Evolutionary conservation across 2,329 filamentous ascomycete species (phyloP).

Genomic region (Botrytis deweyae): DNA sequence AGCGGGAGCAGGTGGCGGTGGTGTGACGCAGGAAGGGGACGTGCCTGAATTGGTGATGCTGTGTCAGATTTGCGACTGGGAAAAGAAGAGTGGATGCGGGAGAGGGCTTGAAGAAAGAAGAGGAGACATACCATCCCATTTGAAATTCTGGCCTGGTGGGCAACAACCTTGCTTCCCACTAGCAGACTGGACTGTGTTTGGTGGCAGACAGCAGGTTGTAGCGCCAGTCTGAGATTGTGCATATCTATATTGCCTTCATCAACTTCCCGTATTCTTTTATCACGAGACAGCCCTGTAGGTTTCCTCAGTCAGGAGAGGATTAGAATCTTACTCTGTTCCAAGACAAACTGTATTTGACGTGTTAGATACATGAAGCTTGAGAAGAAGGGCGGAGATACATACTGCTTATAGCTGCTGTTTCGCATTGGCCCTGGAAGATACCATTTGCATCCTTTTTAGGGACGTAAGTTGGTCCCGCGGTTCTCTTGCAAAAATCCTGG

Average conservation of each 20-base stretch:
- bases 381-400: neutral
- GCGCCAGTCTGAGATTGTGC: neutral
- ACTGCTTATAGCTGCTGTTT: neutral
- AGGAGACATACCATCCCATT: neutral
- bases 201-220: slow-evolving; percentile 1
- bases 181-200: neutral
- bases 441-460: slow-evolving; percentile 7
- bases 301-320: neutral
- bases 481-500: slow-evolving; percentile 18
- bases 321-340: slow-evolving; percentile 9
- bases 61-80: neutral
- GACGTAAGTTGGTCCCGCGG: slow-evolving; percentile 3
- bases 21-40: slow-evolving; percentile 1
- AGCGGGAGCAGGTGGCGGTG: neutral
- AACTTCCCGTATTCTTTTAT: neutral
- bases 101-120: no score
- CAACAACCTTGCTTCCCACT: slow-evolving; percentile 10
- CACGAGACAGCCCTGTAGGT: neutral
- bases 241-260: neutral
- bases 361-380: neutral
- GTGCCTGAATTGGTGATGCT: neutral
- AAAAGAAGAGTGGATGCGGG: no score
- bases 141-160: neutral
- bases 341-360: neutral
- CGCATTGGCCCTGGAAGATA: slow-evolving; percentile 3